These are phyloP conservation scores for Angomonas ambiguus DNA, from an alignment of 208 protist species.

Conservation along the genomic window DNA sequence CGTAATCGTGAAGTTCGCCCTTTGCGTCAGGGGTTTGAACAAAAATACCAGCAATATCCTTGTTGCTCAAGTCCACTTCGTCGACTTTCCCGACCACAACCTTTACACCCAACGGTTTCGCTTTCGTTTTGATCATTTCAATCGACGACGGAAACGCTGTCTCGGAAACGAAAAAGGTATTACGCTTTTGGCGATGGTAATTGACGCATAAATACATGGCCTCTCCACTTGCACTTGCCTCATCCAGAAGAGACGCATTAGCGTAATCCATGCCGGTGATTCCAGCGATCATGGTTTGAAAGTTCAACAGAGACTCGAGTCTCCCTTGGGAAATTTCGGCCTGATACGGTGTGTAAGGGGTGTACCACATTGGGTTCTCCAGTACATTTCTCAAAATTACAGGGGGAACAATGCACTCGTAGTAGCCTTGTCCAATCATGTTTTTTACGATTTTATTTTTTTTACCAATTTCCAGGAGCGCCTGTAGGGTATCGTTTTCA, in stretches of 20 bases:
- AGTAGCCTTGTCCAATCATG: constrained; percentile 94
- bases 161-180: constrained; percentile 64
- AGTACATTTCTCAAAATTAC: constrained; percentile 96
- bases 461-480: constrained; percentile 41
- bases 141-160: constrained; percentile 56
- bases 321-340: constrained; percentile 95
- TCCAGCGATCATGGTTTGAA: constrained; percentile 96
- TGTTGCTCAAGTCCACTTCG: constrained; percentile 51
- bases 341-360: constrained; percentile 98
- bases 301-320: constrained; percentile 97
- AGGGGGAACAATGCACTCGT: constrained; percentile 86
- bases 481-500: constrained; percentile 66
- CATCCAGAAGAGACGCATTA: constrained; percentile 97
- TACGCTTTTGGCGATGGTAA: constrained; percentile 44
- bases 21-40: constrained; percentile 94
- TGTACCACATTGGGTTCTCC: constrained; percentile 99
- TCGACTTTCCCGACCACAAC: constrained; percentile 79
- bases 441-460: constrained; percentile 90
- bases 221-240: constrained; percentile 75
- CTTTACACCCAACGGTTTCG: constrained; percentile 80
- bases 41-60: constrained; percentile 76
- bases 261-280: constrained; percentile 93
- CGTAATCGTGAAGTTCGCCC: constrained; percentile 87
- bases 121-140: constrained; percentile 70
- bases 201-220: constrained; percentile 67